A percentile compares a stretch with the other conserved stretches of the same genome.
Evolutionary conservation across 768 basidiomycete species (phyloP).

Genomic region (Imleria badia): DNA sequence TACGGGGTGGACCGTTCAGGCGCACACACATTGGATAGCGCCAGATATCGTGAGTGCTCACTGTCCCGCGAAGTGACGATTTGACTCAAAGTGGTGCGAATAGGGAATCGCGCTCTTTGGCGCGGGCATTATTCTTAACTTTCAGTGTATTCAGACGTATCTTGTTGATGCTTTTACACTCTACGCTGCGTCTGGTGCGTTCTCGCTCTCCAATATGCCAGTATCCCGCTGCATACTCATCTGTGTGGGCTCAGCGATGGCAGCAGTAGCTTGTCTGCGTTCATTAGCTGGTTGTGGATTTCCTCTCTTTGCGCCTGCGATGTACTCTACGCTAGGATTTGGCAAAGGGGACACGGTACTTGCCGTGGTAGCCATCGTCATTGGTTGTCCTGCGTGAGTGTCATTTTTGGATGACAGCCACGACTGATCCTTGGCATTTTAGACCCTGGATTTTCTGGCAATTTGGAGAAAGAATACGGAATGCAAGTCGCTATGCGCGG

Average conservation of each 20-base stretch:
- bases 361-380: conserved; percentile 51
- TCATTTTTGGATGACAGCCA: not conserved
- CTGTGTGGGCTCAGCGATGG: conserved; percentile 46
- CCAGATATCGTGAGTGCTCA: conserved; percentile 55
- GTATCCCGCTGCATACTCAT: not conserved
- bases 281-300: conserved; percentile 72
- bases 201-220: not conserved
- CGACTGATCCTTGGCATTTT: conserved; percentile 35
- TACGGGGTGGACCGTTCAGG: conserved; percentile 66
- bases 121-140: conserved; percentile 55
- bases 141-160: conserved; percentile 66
- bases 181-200: conserved; percentile 64
- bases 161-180: conserved; percentile 66
- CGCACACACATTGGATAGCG: conserved; percentile 63
- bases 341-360: conserved; percentile 70
- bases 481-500: conserved; percentile 43
- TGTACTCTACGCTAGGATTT: conserved; percentile 65
- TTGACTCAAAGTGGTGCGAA: not conserved
- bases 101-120: conserved; percentile 61
- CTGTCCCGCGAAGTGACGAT: too few relatives aligned
- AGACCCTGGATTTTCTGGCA: conserved; percentile 46
- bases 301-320: conserved; percentile 72
- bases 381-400: conserved; percentile 57
- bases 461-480: conserved; percentile 50
- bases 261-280: conserved; percentile 61